These are phyloP conservation scores for Haplosporangium sp. DNA, from an alignment of 371 early-diverging fungal species.

Conservation along the genomic window DNA sequence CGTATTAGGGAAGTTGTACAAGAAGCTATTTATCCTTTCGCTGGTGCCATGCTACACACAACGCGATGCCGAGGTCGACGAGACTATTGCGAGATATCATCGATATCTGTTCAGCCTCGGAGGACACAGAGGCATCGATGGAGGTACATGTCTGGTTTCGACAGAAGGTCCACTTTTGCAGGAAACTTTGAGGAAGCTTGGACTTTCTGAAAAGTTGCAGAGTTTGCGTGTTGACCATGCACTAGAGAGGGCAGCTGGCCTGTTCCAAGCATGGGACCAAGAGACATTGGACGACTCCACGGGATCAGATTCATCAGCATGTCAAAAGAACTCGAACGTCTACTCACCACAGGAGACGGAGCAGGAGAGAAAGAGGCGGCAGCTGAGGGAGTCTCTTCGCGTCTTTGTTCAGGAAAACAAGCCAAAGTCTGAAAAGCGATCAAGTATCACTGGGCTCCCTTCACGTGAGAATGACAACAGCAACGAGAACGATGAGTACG, in stretches of 20 bases:
- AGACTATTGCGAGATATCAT: conserved; percentile 31
- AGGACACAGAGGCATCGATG: conserved; percentile 34
- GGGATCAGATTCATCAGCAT: background rate
- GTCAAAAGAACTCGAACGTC: background rate
- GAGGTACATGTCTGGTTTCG: conserved; percentile 28
- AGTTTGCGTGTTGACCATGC: conserved; percentile 35
- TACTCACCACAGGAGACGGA: conserved; percentile 25
- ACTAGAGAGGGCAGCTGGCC: conserved; percentile 38
- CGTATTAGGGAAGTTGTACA: conserved; percentile 67
- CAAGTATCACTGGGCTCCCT: background rate
- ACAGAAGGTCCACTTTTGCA: conserved; percentile 30
- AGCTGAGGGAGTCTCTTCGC: conserved; percentile 38
- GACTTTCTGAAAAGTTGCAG: conserved; percentile 36
- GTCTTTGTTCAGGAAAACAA: conserved; percentile 36
- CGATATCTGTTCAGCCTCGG: conserved; percentile 31
- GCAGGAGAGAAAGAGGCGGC: conserved; percentile 35
- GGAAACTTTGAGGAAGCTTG: conserved; percentile 34
- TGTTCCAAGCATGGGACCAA: conserved; percentile 49
- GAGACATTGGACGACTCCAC: conserved; percentile 7
- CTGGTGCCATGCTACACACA: conserved; percentile 58
- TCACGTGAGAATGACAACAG: background rate
- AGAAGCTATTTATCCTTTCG: conserved; percentile 70
- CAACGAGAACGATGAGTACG: conserved; percentile 7
- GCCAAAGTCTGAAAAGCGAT: conserved; percentile 9
- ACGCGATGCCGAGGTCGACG: conserved; percentile 38